Evolutionary conservation across 345 rosid genomes (phyloP).

Genomic region (Boechera stricta): DNA sequence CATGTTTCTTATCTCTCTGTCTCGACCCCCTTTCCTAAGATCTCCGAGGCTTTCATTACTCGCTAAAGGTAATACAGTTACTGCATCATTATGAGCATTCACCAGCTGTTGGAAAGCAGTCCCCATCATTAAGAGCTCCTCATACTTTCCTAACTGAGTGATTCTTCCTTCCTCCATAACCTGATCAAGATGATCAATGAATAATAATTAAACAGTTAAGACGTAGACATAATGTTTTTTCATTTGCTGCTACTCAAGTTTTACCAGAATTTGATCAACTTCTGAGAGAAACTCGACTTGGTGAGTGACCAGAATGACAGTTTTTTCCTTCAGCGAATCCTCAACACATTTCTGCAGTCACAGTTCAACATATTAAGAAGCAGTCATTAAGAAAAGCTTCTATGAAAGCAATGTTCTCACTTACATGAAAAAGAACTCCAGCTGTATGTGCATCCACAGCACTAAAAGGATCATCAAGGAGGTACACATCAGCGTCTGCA

Average conservation of each 20-base stretch:
- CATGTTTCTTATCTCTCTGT: conserved; percentile 24
- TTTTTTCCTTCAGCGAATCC: conserved; percentile 59
- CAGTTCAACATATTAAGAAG: conserved; percentile 11
- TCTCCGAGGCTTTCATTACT: conserved; percentile 41
- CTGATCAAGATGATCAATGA: conserved; percentile 43
- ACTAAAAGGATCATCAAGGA: conserved; percentile 85
- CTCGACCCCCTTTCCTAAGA: conserved; percentile 16
- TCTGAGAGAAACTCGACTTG: conserved; percentile 83
- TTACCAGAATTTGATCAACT: conserved; percentile 70
- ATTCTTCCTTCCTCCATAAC: conserved; percentile 70
- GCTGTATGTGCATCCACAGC: conserved; percentile 90
- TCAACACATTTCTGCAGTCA: conserved; percentile 75
- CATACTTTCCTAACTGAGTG: conserved; percentile 64
- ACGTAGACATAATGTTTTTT: background rate
- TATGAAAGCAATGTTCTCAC: conserved; percentile 19
- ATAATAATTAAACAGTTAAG: background rate
- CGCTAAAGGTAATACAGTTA: conserved; percentile 52
- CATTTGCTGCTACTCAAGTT: background rate
- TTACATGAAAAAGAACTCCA: conserved; percentile 69
- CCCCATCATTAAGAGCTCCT: conserved; percentile 60
- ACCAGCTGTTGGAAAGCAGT: conserved; percentile 72
- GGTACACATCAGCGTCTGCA: conserved; percentile 73
- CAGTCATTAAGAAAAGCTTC: conserved; percentile 9
- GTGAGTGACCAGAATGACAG: conserved; percentile 78
- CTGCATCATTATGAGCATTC: conserved; percentile 69